A percentile compares a stretch with the other conserved stretches of the same genome.
These are phyloP conservation scores for Sapria himalayana DNA, from an alignment of 345 rosid genomes.

Conservation along the genomic window DNA sequence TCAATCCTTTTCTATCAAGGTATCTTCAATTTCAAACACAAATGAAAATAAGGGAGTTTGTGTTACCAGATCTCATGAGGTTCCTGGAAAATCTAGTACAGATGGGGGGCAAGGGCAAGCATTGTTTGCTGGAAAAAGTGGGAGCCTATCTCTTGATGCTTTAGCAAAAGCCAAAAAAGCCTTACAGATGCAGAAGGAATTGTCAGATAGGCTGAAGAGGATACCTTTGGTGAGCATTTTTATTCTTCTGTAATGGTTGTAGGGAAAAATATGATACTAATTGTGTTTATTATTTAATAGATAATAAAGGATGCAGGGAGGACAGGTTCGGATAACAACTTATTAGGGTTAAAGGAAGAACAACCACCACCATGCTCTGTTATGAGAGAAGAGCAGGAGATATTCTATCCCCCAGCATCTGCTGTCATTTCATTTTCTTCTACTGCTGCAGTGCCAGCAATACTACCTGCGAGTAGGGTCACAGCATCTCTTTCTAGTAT, in stretches of 20 bases:
- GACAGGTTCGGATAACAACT: constrained; percentile 21
- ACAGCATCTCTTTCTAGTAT: constrained; percentile 22
- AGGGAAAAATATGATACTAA: neutral
- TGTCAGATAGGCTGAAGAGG: constrained; percentile 46
- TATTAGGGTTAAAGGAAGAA: constrained; percentile 12
- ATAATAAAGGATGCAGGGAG: constrained; percentile 21
- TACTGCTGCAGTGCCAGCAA: constrained; percentile 15
- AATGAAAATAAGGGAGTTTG: constrained; percentile 99
- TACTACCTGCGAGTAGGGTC: constrained; percentile 14
- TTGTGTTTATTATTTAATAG: constrained; percentile 17
- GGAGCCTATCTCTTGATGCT: constrained; percentile 65
- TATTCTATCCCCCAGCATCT: constrained; percentile 9
- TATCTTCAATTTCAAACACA: constrained; percentile 85
- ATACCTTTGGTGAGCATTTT: constrained; percentile 33
- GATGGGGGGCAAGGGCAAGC: constrained; percentile 86
- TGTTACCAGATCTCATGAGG: constrained; percentile 98
- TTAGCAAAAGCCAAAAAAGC: constrained; percentile 79
- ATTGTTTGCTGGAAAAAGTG: constrained; percentile 55
- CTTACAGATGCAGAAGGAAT: constrained; percentile 47
- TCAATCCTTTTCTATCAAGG: constrained; percentile 50
- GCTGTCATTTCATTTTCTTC: constrained; percentile 10
- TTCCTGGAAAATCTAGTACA: constrained; percentile 99
- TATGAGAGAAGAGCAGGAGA: constrained; percentile 10
- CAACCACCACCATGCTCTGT: constrained; percentile 2
- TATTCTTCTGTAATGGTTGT: constrained; percentile 2